Base-by-base conservation (phyloP, 345 rosid species). In the Eucalyptus dawsonii region DNA sequence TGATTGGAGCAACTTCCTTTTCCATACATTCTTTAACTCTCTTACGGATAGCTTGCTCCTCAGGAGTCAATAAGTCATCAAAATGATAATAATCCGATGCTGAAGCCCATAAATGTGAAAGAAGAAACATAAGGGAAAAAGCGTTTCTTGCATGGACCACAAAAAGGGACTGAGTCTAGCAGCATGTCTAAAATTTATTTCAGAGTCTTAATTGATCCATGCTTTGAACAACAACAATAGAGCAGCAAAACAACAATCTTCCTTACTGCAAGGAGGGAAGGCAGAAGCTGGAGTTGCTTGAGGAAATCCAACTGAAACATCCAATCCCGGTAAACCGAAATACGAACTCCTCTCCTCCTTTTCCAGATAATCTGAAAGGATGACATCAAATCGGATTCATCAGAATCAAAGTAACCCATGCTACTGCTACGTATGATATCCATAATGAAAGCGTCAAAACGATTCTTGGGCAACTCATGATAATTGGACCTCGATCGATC, bases 241-340 rank as follows among this genome's bases (percentile, higher is more conserved):
- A 40, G 62, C 8, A n/a, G 62, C 65, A 54, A 22, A 87, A 50
- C 37, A 50, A 87, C 29, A 86, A 89, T 45, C 5, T 21, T 88
- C 69, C 93, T 92, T 92, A 98, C 99, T 94, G 83, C 92, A 92
- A 14, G 98, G 94, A 91, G 99, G 99, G 91, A 98, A 98, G 21
- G 44, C 65, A 27, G 99, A 95, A 13, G 97, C 99, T 4, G 99
- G 96, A 42, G 98, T 97, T 90, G 99, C 99, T 91, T 96, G 99
- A 91, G 99, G 99, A 90, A 98, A 98, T 45, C 99, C 99, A 80
- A 90, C 31, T 24, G 99, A 96, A 42, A 96, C 91, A 88, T 96
- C 98, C 97, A 98, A 89, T 31, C 89, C 85, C 29, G 89, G 91
- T 34, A 86, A 86, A 42, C 86, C 86, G 22, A 88, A 88, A 72